Evolutionary conservation across 139 green algal genomes (phyloP).

Genomic region (Spirogloea muscicola): DNA sequence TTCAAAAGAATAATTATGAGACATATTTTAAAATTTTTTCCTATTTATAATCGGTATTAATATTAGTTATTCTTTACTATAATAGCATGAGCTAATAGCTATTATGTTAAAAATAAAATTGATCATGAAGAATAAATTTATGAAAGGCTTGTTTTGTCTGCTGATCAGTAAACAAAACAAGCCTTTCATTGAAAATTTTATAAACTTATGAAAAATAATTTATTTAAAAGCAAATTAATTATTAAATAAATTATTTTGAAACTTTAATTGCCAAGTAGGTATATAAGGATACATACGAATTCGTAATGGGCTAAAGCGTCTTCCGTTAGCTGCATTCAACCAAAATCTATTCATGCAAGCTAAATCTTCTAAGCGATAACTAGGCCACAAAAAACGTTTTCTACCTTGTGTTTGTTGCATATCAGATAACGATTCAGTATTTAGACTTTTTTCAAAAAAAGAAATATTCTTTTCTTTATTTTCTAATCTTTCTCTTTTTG

Average conservation of each 20-base stretch:
- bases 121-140: too few relatives aligned
- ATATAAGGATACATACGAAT: slow-evolving; percentile 2
- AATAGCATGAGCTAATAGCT: not conserved
- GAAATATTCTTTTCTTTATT: slow-evolving; percentile 3
- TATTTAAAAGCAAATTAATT: slow-evolving; percentile 3
- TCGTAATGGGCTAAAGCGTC: not conserved
- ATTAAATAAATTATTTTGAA: not conserved
- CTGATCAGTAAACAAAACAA: too few relatives aligned
- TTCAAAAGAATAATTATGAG: slow-evolving; percentile 10
- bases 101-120: slow-evolving; percentile 1
- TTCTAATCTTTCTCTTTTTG: not conserved
- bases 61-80: slow-evolving; percentile 10
- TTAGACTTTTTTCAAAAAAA: too few relatives aligned
- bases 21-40: slow-evolving; percentile 3
- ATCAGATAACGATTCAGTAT: too few relatives aligned
- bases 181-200: slow-evolving; percentile 6
- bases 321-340: not conserved
- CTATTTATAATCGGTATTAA: not conserved
- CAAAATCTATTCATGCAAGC: slow-evolving; percentile 13
- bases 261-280: too few relatives aligned
- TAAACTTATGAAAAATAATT: not conserved
- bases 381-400: slow-evolving; percentile 4
- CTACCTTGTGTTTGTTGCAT: too few relatives aligned
- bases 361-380: not conserved
- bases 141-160: too few relatives aligned